Conservation (phyloP, 306 rosid genomes). For the Vigna mungo region DNA sequence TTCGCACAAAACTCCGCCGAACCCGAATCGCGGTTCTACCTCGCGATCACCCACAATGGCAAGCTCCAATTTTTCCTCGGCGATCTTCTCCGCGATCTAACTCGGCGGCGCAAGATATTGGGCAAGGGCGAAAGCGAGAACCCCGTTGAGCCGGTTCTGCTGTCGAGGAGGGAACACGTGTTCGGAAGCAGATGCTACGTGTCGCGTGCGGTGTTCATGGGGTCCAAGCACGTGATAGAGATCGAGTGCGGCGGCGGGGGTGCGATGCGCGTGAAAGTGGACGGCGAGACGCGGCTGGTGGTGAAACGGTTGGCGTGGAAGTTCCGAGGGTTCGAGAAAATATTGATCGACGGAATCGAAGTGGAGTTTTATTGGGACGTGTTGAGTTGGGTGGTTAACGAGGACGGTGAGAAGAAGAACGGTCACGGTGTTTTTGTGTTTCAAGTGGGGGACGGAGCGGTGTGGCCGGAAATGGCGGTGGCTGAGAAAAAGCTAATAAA, state of each 20-base stretch:
- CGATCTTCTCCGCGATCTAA: slow-evolving; percentile 46
- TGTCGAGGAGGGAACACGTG: slow-evolving; percentile 80
- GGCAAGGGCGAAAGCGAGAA: background rate
- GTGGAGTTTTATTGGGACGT: slow-evolving; percentile 91
- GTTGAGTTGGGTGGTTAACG: slow-evolving; percentile 66
- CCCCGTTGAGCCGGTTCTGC: slow-evolving; percentile 32
- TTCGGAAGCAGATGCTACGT: slow-evolving; percentile 62
- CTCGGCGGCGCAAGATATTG: background rate
- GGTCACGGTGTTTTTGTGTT: slow-evolving; percentile 73
- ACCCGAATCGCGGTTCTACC: slow-evolving; percentile 69
- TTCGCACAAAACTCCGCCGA: slow-evolving; percentile 63
- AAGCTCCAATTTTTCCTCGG: slow-evolving; percentile 70
- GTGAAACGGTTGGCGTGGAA: slow-evolving; percentile 85
- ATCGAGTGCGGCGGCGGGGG: slow-evolving; percentile 67
- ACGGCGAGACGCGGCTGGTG: slow-evolving; percentile 55
- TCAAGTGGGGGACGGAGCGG: slow-evolving; percentile 71
- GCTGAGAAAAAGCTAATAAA: slow-evolving; percentile 67
- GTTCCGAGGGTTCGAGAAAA: slow-evolving; percentile 86
- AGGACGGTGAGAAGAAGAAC: background rate
- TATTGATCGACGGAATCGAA: slow-evolving; percentile 61
- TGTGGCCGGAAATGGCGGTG: slow-evolving; percentile 82
- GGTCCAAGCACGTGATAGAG: slow-evolving; percentile 69
- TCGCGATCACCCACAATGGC: slow-evolving; percentile 55
- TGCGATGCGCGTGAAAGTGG: slow-evolving; percentile 65
- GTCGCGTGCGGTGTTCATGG: slow-evolving; percentile 66